Evolutionary conservation across 371 early-diverging fungal species (phyloP).

Genomic region (Lichtheimia ornata): DNA sequence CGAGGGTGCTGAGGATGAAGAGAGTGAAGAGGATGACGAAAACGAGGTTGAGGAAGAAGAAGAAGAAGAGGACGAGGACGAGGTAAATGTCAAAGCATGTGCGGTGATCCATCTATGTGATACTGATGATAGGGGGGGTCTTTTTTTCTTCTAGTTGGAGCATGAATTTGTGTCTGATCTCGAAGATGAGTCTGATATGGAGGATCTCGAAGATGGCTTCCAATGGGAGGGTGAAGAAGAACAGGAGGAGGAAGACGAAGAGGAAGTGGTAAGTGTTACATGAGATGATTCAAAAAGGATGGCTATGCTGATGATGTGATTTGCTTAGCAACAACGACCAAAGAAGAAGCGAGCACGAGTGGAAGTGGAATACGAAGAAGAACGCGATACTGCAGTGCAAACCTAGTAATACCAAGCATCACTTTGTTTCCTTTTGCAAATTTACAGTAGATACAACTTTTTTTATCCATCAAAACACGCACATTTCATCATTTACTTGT

Average conservation of each 20-base stretch:
- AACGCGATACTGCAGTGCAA: slow-evolving; percentile 17
- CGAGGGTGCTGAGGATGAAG: slow-evolving; percentile 74
- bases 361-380: slow-evolving; percentile 24
- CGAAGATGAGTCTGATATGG: slow-evolving; percentile 25
- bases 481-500: too few relatives aligned
- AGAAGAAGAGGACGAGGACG: slow-evolving; percentile 34
- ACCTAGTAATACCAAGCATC: slow-evolving; percentile 3
- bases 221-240: slow-evolving; percentile 21
- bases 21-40: slow-evolving; percentile 73
- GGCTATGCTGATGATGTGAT: background rate
- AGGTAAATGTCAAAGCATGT: slow-evolving; percentile 4
- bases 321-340: slow-evolving; percentile 8
- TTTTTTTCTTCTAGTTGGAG: slow-evolving; percentile 3
- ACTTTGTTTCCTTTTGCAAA: too few relatives aligned
- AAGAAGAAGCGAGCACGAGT: slow-evolving; percentile 23
- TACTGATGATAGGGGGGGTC: too few relatives aligned
- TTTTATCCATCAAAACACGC: too few relatives aligned
- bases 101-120: background rate
- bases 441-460: too few relatives aligned
- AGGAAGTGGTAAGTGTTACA: slow-evolving; percentile 8
- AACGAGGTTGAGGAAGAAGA: slow-evolving; percentile 58
- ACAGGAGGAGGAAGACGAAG: slow-evolving; percentile 18
- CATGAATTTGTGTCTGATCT: slow-evolving; percentile 27
- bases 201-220: slow-evolving; percentile 25
- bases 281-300: background rate